Evolutionary conservation across 2,329 filamentous ascomycete species (phyloP).

Genomic region (Elsinoe fawcettii): DNA sequence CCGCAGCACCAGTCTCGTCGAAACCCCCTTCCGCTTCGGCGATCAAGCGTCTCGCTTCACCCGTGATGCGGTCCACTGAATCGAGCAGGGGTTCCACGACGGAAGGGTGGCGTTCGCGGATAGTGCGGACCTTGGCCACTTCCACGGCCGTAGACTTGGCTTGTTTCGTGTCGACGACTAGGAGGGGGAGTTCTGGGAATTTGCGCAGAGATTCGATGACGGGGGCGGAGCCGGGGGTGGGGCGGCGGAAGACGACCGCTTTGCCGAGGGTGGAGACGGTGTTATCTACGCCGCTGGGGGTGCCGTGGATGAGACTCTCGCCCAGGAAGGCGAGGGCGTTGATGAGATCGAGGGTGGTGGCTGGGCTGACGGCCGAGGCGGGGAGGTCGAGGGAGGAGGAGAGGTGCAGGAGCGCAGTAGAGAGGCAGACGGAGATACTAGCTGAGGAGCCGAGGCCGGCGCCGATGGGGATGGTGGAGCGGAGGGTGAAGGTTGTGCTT

Average conservation of each 20-base stretch:
- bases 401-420: constrained; percentile 61
- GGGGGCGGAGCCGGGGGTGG: constrained; percentile 66
- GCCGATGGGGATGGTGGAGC: constrained; percentile 87
- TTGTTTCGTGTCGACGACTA: constrained; percentile 84
- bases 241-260: constrained; percentile 82
- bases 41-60: constrained; percentile 50
- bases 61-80: constrained; percentile 69
- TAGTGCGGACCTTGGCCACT: constrained; percentile 72
- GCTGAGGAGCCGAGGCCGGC: constrained; percentile 88
- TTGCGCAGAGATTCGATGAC: constrained; percentile 68
- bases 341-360: constrained; percentile 89
- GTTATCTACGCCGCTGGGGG: constrained; percentile 94
- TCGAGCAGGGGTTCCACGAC: constrained; percentile 76
- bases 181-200: constrained; percentile 84
- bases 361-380: constrained; percentile 53
- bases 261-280: constrained; percentile 91
- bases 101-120: constrained; percentile 64
- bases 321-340: constrained; percentile 97
- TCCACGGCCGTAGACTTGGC: constrained; percentile 77
- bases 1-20: neutral
- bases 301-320: constrained; percentile 95
- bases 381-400: constrained; percentile 66
- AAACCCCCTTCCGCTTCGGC: constrained; percentile 19
- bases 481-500: constrained; percentile 79
- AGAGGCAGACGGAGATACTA: constrained; percentile 85